A percentile compares a stretch with the other conserved stretches of the same genome.
phyloP scores from a whole-genome alignment of 345 rosid species.

The Sisymbrium altissimum region DNA sequence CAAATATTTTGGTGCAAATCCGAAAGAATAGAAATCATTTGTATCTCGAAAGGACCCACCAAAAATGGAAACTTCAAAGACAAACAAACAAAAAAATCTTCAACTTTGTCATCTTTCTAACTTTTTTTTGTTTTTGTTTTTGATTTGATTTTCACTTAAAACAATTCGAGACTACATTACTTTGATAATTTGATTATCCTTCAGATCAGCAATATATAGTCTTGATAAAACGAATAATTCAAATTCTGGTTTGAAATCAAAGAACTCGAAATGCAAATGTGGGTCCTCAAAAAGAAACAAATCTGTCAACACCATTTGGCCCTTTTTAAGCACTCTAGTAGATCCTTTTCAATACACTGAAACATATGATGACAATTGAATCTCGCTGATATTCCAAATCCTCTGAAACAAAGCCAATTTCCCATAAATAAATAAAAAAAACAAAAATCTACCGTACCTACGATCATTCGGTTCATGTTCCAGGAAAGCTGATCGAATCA shows the following conservation, averaged over 20 bases:
- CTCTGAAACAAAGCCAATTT: background rate
- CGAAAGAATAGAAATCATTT: slow-evolving; percentile 9
- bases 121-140: background rate
- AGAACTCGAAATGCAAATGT: background rate
- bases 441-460: slow-evolving; percentile 5
- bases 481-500: slow-evolving; percentile 16
- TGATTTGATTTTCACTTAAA: background rate
- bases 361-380: slow-evolving; percentile 13
- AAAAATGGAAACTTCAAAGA: slow-evolving; percentile 10
- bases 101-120: slow-evolving; percentile 23
- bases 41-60: slow-evolving; percentile 34
- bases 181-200: background rate
- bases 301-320: slow-evolving; percentile 19
- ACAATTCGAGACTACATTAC: slow-evolving; percentile 8
- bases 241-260: background rate
- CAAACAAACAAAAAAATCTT: background rate
- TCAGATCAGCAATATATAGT: background rate
- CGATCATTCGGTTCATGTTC: slow-evolving; percentile 25
- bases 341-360: background rate
- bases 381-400: background rate
- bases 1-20: background rate
- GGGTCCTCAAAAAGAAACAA: slow-evolving; percentile 13
- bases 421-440: background rate
- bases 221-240: background rate
- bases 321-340: background rate